Evolutionary conservation across 192 early-diverging fungal genomes (phyloP).

Genomic region (Podila verticillata): DNA sequence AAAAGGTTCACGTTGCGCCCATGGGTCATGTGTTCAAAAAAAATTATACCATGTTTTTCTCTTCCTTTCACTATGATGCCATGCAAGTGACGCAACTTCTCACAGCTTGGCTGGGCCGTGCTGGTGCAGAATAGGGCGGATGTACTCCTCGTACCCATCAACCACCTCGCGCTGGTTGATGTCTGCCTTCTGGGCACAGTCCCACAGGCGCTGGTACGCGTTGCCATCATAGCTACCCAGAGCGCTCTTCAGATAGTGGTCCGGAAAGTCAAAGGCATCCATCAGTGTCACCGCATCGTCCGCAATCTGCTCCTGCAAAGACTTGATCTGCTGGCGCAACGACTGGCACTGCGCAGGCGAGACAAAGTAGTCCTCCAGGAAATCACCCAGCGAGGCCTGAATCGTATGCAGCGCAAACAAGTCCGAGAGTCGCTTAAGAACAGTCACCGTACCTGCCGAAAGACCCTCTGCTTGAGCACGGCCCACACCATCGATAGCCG

Average conservation of each 20-base stretch:
- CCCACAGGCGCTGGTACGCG: slow-evolving; percentile 75
- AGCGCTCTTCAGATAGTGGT: slow-evolving; percentile 72
- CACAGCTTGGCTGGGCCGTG: slow-evolving; percentile 38
- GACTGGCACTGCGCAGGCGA: slow-evolving; percentile 53
- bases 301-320: slow-evolving; percentile 61
- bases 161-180: slow-evolving; percentile 65
- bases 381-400: slow-evolving; percentile 57
- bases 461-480: slow-evolving; percentile 9
- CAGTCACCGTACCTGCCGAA: slow-evolving; percentile 19
- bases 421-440: slow-evolving; percentile 45
- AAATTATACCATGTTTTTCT: background rate
- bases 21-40: background rate
- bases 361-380: slow-evolving; percentile 56
- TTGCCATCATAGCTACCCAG: slow-evolving; percentile 74
- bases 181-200: slow-evolving; percentile 71
- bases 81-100: background rate
- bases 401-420: slow-evolving; percentile 58
- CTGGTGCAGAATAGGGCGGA: slow-evolving; percentile 42
- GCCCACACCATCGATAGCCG: slow-evolving; percentile 64
- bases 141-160: slow-evolving; percentile 59
- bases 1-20: background rate
- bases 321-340: slow-evolving; percentile 59
- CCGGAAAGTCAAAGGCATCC: slow-evolving; percentile 79
- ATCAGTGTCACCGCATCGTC: slow-evolving; percentile 75
- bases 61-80: background rate